These are phyloP conservation scores for maize (Zea mays) DNA, from an alignment of 176 grass and related monocot species.

Conservation along the genomic window Zm-B73-REFERENCE-NAM-5.0 NC_050096.1:257345501-257346000, in stretches of 20 bases:
- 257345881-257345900: conserved; percentile 31
- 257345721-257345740: neutral
- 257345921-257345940: conserved; percentile 38
- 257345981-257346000: conserved; percentile 39
- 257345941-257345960: conserved; percentile 44
- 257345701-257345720: conserved; percentile 28
- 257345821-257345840: conserved; percentile 23
- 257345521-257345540: neutral
- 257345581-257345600: conserved; percentile 1
- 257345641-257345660: neutral
- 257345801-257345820: neutral
- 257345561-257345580: neutral
- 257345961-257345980: conserved; percentile 39
- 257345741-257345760: neutral
- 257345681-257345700: conserved; percentile 48
- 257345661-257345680: conserved; percentile 32
- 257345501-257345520: neutral
- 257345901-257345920: conserved; percentile 40
- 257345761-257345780: conserved; percentile 25
- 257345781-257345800: conserved; percentile 47
- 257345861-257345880: conserved; percentile 29
- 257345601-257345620: conserved; percentile 32
- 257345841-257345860: conserved; percentile 31
- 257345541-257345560: neutral
- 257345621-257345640: neutral